Conservation (phyloP, 441 rosid species). For the Populus tomentosa region DNA sequence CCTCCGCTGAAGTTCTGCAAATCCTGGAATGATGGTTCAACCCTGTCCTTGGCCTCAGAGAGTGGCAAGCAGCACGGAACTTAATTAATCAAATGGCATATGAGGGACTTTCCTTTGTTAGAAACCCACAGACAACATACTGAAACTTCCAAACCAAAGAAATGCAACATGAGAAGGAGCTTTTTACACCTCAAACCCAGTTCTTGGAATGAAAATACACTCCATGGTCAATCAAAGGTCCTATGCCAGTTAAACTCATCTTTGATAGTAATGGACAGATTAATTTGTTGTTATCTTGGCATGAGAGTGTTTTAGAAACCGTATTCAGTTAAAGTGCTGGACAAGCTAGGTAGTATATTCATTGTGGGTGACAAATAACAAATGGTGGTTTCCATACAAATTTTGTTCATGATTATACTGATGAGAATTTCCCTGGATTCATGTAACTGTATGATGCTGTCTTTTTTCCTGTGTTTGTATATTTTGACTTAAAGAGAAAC, state of each 20-base stretch:
- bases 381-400: neutral
- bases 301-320: neutral
- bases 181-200: neutral
- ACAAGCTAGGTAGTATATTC: neutral
- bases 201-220: neutral
- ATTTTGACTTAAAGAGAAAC: neutral
- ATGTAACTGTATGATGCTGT: neutral
- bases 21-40: too few relatives aligned
- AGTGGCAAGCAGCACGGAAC: too few relatives aligned
- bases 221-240: neutral
- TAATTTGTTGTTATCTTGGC: neutral
- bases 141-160: constrained; percentile 4
- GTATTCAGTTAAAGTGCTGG: neutral
- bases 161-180: constrained; percentile 5
- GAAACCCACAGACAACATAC: neutral
- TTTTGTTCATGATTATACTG: neutral
- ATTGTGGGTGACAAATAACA: neutral
- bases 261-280: neutral
- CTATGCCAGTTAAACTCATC: constrained; percentile 5
- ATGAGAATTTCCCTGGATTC: neutral
- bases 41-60: too few relatives aligned
- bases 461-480: neutral
- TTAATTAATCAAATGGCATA: too few relatives aligned
- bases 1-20: neutral
- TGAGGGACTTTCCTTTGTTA: neutral